A percentile compares a stretch with the other conserved stretches of the same genome.
Conservation (phyloP, 345 rosid species). For the Noccaea bulbosa region DNA sequence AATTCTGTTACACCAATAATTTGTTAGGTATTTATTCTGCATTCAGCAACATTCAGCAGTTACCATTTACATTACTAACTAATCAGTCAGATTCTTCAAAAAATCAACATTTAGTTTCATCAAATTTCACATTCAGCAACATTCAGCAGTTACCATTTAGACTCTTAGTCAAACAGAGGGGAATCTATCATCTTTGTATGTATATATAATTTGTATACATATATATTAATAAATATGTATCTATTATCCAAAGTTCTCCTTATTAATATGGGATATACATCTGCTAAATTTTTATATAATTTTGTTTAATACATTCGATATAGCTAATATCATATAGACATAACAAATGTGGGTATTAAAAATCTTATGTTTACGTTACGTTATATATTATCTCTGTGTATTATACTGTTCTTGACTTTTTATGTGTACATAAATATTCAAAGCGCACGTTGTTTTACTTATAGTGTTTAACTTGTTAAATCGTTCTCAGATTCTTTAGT, state of each 20-base stretch:
- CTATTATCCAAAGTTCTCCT: background rate
- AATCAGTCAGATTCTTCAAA: too few species aligned
- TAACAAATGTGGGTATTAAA: background rate
- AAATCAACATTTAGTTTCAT: too few species aligned
- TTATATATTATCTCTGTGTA: background rate
- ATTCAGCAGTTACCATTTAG: too few species aligned
- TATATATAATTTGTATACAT: background rate
- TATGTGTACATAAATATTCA: slow-evolving; percentile 1
- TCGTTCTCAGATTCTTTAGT: slow-evolving; percentile 13
- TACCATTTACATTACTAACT: too few species aligned
- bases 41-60: too few species aligned
- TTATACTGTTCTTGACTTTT: background rate
- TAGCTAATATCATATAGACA: background rate
- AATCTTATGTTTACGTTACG: background rate
- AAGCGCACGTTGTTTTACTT: background rate
- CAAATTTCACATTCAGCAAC: too few species aligned
- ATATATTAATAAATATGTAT: background rate
- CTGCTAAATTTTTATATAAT: background rate
- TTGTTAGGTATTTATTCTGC: too few species aligned
- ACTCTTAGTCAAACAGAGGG: background rate
- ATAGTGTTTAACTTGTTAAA: slow-evolving; percentile 6
- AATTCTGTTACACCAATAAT: too few species aligned
- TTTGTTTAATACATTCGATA: background rate
- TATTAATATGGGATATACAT: background rate
- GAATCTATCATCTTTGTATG: background rate